These are phyloP conservation scores for Botryotinia globosa DNA, from an alignment of 2,329 filamentous ascomycete species.

Conservation along the genomic window DNA sequence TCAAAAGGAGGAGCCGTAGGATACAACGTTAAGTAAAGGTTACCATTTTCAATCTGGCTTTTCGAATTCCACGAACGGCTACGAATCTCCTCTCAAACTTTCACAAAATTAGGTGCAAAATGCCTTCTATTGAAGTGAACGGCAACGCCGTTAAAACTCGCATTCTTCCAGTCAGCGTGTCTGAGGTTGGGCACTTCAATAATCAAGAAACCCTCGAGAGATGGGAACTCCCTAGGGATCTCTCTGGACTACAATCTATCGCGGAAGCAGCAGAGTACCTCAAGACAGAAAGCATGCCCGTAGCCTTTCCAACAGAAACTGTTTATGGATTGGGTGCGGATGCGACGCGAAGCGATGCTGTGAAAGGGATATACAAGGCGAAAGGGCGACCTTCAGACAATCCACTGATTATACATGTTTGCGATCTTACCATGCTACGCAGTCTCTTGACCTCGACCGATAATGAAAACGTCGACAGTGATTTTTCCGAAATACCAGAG, in stretches of 20 bases:
- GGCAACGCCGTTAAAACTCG: conserved; percentile 28
- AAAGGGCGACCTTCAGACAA: conserved; percentile 93
- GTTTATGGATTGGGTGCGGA: conserved; percentile 97
- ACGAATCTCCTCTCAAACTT: conserved; percentile 21
- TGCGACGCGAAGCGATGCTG: conserved; percentile 78
- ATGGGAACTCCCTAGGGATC: conserved; percentile 31
- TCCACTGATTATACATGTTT: conserved; percentile 89
- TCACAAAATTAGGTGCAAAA: conserved; percentile 23
- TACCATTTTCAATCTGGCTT: conserved; percentile 28
- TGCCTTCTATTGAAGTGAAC: conserved; percentile 27
- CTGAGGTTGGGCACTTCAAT: conserved; percentile 31
- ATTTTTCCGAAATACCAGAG: conserved; percentile 32
- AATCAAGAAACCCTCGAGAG: conserved; percentile 31
- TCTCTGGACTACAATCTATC: conserved; percentile 25
- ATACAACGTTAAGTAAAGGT: conserved; percentile 30
- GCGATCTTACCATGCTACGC: conserved; percentile 55
- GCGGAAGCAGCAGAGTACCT: conserved; percentile 35
- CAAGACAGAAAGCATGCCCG: conserved; percentile 50
- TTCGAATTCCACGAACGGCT: conserved; percentile 21
- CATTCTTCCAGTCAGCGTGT: conserved; percentile 29
- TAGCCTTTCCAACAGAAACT: conserved; percentile 96
- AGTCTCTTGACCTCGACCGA: conserved; percentile 26
- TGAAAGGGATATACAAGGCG: conserved; percentile 86
- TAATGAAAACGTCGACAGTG: conserved; percentile 34
- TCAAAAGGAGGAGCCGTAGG: conserved; percentile 35